A percentile compares a stretch with the other conserved stretches of the same genome.
Conservation (phyloP, 2,329 filamentous ascomycete genomes). For the Fusarium pilosicola region DNA sequence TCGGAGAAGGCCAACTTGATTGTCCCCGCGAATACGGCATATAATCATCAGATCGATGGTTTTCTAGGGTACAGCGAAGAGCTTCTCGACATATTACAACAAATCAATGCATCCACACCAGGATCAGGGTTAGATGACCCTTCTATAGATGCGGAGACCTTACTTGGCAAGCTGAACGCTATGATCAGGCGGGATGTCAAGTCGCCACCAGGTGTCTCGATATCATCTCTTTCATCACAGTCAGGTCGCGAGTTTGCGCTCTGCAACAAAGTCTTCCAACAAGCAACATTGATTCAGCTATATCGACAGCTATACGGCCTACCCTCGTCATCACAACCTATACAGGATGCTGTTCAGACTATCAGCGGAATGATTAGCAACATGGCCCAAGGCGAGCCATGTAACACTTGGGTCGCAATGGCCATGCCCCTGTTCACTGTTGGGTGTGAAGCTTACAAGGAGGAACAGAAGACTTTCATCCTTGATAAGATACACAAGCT, state of each 20-base stretch:
- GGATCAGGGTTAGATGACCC: not conserved
- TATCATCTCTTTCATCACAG: conserved; percentile 37
- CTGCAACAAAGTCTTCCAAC: conserved; percentile 43
- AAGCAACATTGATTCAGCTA: conserved; percentile 42
- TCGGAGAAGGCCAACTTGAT: not conserved
- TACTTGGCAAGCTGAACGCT: conserved; percentile 36
- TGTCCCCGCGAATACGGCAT: accelerated
- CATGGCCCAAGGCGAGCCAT: conserved; percentile 45
- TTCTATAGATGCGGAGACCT: conserved; percentile 21
- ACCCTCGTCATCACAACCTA: conserved; percentile 23
- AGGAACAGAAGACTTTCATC: conserved; percentile 33
- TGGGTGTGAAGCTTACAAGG: conserved; percentile 41
- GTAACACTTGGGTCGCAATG: conserved; percentile 48
- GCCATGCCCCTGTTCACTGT: conserved; percentile 46
- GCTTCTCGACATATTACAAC: conserved; percentile 38
- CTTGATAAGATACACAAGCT: conserved; percentile 43
- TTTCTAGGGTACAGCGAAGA: conserved; percentile 46
- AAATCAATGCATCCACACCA: conserved; percentile 24
- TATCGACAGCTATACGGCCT: conserved; percentile 39
- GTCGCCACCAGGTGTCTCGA: conserved; percentile 29
- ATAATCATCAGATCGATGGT: conserved; percentile 38
- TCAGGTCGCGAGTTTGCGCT: conserved; percentile 40
- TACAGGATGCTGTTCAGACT: conserved; percentile 28
- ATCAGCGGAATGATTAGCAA: conserved; percentile 40
- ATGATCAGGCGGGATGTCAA: conserved; percentile 42